These are phyloP conservation scores for Senna siamea DNA, from an alignment of 306 rosid species.

Conservation along the genomic window DNA sequence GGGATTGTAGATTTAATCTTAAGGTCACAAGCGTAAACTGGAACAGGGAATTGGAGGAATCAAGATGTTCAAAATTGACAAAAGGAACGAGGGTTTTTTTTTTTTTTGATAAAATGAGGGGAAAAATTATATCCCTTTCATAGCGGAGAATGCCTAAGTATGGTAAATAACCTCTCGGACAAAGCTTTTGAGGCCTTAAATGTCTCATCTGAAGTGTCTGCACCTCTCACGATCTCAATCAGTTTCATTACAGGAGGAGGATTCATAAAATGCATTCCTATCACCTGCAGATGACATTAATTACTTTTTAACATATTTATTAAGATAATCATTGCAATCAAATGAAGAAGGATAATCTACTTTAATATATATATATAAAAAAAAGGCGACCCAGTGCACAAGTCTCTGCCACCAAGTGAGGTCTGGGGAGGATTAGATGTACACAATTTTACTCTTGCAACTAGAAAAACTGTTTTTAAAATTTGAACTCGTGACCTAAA, in stretches of 20 bases:
- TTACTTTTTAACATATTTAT: constrained; percentile 3
- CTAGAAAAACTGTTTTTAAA: too few relatives aligned
- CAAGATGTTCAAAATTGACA: background rate
- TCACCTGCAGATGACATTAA: constrained; percentile 58
- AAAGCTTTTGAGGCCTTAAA: constrained; percentile 68
- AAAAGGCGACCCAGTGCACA: too few relatives aligned
- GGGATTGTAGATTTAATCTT: background rate
- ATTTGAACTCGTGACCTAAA: too few relatives aligned
- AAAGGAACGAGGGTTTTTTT: constrained; percentile 9
- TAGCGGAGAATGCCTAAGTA: constrained; percentile 22
- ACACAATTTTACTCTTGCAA: too few relatives aligned
- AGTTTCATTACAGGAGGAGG: constrained; percentile 93
- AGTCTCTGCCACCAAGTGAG: too few relatives aligned
- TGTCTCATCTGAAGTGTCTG: constrained; percentile 81
- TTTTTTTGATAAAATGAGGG: too few relatives aligned
- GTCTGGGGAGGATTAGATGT: too few relatives aligned
- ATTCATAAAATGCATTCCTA: constrained; percentile 98
- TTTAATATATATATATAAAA: background rate
- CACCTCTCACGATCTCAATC: constrained; percentile 85
- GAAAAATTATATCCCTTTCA: background rate
- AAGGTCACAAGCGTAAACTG: background rate
- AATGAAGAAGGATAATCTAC: background rate
- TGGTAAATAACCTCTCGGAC: constrained; percentile 65
- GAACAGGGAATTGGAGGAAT: background rate
- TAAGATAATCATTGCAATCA: background rate